These are phyloP conservation scores for Xylariomycetidae sp. DNA, from an alignment of 2,329 filamentous ascomycete species.

Conservation along the genomic window DNA sequence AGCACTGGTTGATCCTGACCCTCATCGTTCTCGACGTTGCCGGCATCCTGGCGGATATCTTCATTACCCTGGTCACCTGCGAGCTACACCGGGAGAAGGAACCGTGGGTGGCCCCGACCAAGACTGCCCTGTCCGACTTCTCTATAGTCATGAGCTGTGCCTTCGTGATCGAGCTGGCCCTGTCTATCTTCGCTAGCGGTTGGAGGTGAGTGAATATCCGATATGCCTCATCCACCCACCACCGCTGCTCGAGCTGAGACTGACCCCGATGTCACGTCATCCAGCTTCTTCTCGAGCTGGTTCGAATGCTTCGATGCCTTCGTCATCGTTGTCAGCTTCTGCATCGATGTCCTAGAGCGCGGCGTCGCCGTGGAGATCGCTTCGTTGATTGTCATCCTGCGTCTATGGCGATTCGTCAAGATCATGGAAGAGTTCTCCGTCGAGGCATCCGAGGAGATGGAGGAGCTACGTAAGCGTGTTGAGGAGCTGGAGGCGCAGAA, in stretches of 20 bases:
- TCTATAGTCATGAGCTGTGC: conserved; percentile 56
- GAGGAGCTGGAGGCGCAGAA: conserved; percentile 46
- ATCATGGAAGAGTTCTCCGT: conserved; percentile 63
- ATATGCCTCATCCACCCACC: not conserved
- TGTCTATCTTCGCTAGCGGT: conserved; percentile 57
- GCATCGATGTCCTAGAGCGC: conserved; percentile 54
- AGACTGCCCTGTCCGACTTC: conserved; percentile 38
- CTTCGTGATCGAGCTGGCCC: conserved; percentile 57
- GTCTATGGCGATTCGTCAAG: conserved; percentile 64
- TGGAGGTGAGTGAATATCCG: conserved; percentile 43
- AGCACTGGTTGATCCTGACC: conserved; percentile 39
- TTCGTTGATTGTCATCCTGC: conserved; percentile 59
- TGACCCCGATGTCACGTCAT: no score
- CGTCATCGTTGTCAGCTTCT: conserved; percentile 56
- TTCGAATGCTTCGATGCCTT: conserved; percentile 61
- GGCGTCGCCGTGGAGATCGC: conserved; percentile 58
- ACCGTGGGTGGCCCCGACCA: conserved; percentile 34
- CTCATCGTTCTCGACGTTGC: conserved; percentile 40
- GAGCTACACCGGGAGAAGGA: conserved; percentile 34
- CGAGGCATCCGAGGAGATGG: conserved; percentile 57
- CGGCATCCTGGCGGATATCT: conserved; percentile 40
- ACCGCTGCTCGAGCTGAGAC: no score
- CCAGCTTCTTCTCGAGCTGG: conserved; percentile 49
- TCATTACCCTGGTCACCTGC: conserved; percentile 43
- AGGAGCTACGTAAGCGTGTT: conserved; percentile 47